These are phyloP conservation scores for Brettanomyces nanus DNA, from an alignment of 805 yeast species.

Conservation along the genomic window DNA sequence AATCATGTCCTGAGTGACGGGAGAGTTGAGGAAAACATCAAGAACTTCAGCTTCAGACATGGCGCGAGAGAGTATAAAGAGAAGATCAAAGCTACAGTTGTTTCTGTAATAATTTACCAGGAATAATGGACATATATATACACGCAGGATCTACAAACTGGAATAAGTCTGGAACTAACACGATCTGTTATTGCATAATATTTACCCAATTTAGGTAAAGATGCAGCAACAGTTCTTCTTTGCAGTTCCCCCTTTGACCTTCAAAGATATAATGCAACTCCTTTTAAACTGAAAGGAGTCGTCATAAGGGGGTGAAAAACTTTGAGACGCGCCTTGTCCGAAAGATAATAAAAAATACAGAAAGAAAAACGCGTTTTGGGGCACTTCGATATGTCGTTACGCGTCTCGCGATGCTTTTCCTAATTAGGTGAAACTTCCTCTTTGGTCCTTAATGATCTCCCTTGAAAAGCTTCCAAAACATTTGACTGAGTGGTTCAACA, in stretches of 20 bases:
- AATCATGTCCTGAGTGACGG: constrained; percentile 69
- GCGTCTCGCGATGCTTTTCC: background rate
- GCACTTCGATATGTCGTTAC: background rate
- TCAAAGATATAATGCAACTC: constrained; percentile 3
- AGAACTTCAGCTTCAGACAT: constrained; percentile 52
- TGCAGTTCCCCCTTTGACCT: too few relatives aligned
- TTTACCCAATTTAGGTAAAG: too few relatives aligned
- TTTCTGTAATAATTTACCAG: too few relatives aligned
- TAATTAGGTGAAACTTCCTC: background rate
- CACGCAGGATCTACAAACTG: too few relatives aligned
- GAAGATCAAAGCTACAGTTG: background rate
- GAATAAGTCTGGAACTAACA: too few relatives aligned
- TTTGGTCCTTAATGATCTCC: background rate
- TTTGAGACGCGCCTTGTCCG: too few relatives aligned
- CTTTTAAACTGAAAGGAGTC: background rate
- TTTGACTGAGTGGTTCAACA: constrained; percentile 23
- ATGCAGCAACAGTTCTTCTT: too few relatives aligned
- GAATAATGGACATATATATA: too few relatives aligned
- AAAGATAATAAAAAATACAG: too few relatives aligned
- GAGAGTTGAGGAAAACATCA: constrained; percentile 49
- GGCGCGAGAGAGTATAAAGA: background rate
- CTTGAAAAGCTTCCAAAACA: constrained; percentile 19
- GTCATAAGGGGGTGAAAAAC: background rate
- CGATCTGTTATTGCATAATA: too few relatives aligned
- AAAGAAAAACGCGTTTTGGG: background rate